Percentiles rank a stretch among this genome's conserved stretches.
phyloP scores from a whole-genome alignment of 2,329 filamentous ascomycete species.

The Helicocarpus griseus region DNA sequence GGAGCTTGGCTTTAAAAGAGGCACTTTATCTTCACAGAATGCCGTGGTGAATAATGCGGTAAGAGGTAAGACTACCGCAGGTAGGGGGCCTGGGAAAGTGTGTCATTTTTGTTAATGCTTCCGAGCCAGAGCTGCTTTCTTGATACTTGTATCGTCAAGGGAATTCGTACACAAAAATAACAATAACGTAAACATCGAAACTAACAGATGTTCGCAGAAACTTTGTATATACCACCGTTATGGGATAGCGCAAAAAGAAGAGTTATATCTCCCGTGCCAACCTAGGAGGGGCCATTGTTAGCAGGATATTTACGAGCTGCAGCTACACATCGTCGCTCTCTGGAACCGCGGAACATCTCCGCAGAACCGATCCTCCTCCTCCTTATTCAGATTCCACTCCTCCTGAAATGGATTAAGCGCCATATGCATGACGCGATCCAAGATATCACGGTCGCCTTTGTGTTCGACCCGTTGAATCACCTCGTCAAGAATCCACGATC shows the following conservation, averaged over 20 bases:
- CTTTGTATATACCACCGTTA: background rate
- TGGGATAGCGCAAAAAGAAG: background rate
- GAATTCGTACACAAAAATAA: background rate
- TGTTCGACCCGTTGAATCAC: conserved; percentile 83
- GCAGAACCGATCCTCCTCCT: conserved; percentile 73
- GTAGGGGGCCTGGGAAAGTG: background rate
- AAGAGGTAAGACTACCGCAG: background rate
- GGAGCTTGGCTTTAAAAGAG: background rate
- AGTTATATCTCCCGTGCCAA: background rate
- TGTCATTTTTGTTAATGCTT: background rate
- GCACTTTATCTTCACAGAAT: background rate
- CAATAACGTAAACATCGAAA: background rate
- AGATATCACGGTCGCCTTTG: conserved; percentile 66
- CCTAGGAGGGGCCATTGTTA: background rate
- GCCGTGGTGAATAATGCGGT: background rate
- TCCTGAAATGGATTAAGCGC: conserved; percentile 77
- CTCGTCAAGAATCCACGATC: conserved; percentile 89
- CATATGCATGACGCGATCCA: conserved; percentile 73
- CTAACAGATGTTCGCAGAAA: no score
- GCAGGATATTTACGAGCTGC: conserved; percentile 58
- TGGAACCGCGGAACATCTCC: conserved; percentile 71
- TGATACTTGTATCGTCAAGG: background rate
- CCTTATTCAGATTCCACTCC: conserved; percentile 47
- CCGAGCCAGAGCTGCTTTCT: no score
- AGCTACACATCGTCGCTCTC: conserved; percentile 86